phyloP scores from a whole-genome alignment of 2,329 filamentous ascomycete genomes.

The Macrophomina pseudophaseolina region DNA sequence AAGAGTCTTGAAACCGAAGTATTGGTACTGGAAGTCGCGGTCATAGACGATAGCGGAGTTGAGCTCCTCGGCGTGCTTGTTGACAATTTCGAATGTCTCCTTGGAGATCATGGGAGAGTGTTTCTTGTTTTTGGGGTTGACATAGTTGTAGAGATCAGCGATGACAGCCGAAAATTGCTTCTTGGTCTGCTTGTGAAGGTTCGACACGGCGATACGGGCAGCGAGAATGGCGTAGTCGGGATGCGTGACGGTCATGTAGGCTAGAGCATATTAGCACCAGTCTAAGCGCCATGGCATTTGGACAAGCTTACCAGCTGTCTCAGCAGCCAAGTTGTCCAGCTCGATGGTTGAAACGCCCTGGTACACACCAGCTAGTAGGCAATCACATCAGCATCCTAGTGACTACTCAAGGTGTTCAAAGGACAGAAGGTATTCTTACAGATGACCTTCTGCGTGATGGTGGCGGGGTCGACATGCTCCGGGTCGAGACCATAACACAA shows the following conservation, averaged over 20 bases:
- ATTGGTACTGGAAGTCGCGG: constrained; percentile 99
- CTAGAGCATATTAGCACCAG: constrained; percentile 42
- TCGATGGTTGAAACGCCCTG: constrained; percentile 96
- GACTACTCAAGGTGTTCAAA: background rate
- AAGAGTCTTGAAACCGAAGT: constrained; percentile 99
- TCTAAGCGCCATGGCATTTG: background rate
- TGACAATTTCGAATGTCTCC: constrained; percentile 87
- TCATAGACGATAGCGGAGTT: constrained; percentile 99
- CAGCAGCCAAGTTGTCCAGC: constrained; percentile 94
- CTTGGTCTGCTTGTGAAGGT: constrained; percentile 99
- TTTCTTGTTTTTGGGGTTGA: constrained; percentile 89
- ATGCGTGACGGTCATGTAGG: constrained; percentile 99
- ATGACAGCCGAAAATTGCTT: constrained; percentile 99
- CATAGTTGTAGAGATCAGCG: constrained; percentile 90
- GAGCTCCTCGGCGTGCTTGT: constrained; percentile 94
- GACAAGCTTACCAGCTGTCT: constrained; percentile 68
- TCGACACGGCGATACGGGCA: constrained; percentile 97
- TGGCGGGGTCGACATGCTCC: constrained; percentile 94
- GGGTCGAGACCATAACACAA: constrained; percentile 97
- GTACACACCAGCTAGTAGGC: constrained; percentile 75
- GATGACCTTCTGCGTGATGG: constrained; percentile 99
- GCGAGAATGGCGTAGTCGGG: constrained; percentile 98
- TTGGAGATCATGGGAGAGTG: constrained; percentile 93
- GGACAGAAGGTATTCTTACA: constrained; percentile 42
- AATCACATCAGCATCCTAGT: background rate